Percentiles rank a stretch among this genome's conserved stretches.
These are phyloP conservation scores for Entomophthora muscae DNA, from an alignment of 371 early-diverging fungal species.

Conservation along the genomic window DNA sequence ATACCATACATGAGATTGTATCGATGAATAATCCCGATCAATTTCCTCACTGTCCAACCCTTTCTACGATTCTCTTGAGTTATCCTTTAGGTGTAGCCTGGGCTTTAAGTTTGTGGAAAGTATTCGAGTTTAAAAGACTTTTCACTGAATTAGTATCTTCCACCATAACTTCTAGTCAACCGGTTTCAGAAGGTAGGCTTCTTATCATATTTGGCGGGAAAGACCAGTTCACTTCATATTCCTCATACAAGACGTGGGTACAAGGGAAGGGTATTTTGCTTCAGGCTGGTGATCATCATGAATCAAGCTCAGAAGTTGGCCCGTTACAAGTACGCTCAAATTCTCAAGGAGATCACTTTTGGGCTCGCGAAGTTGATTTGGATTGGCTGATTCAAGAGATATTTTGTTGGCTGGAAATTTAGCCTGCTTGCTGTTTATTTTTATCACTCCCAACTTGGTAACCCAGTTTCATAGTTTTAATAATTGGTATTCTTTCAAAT, in stretches of 20 bases:
- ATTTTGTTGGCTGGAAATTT: not conserved
- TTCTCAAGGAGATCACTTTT: not conserved
- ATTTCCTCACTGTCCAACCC: constrained; percentile 5
- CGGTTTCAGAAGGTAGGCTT: not conserved
- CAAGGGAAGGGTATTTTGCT: not conserved
- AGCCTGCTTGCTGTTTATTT: not conserved
- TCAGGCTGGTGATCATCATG: not conserved
- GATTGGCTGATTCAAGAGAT: not conserved
- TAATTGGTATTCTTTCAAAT: no score
- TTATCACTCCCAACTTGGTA: no score
- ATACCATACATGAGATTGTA: not conserved
- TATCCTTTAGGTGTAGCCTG: not conserved
- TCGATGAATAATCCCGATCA: not conserved
- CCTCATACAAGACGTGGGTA: not conserved
- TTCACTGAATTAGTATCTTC: not conserved
- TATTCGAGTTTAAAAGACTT: not conserved
- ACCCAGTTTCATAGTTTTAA: no score
- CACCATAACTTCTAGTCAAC: not conserved
- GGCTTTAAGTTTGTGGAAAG: not conserved
- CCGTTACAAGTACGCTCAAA: not conserved
- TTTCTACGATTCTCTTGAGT: not conserved
- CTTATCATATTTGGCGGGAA: not conserved
- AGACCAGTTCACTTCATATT: constrained; percentile 13
- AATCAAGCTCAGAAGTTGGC: not conserved
- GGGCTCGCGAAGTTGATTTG: not conserved